These are phyloP conservation scores for Gorgonomyces haynaldii DNA, from an alignment of 192 early-diverging fungal genomes.

Conservation along the genomic window DNA sequence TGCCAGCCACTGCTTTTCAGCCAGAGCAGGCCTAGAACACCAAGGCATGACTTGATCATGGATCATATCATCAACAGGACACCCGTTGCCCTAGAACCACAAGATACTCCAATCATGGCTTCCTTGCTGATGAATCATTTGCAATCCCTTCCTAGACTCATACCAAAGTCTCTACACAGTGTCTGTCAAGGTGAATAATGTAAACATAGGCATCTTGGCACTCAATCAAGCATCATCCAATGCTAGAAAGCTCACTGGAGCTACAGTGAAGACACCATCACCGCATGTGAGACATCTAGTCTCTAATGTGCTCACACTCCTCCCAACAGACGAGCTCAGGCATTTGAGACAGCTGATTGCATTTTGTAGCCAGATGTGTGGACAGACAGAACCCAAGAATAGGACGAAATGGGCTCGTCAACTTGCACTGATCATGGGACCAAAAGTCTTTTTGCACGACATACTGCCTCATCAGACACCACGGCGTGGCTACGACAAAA, in stretches of 20 bases:
- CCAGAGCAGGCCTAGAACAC: too few species aligned
- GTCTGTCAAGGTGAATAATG: conserved; percentile 9
- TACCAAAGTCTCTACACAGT: conserved; percentile 12
- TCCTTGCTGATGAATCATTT: too few species aligned
- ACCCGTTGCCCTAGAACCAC: too few species aligned
- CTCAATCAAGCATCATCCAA: conserved; percentile 3
- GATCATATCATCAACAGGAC: too few species aligned
- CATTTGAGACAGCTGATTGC: conserved; percentile 2
- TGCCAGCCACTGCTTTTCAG: too few species aligned
- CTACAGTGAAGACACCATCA: conserved; percentile 1
- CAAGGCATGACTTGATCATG: too few species aligned
- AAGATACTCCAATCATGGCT: too few species aligned
- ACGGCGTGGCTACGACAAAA: background rate
- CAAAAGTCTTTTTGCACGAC: background rate
- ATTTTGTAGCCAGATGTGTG: conserved; percentile 2
- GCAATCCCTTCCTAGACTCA: conserved; percentile 37
- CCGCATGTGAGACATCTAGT: background rate
- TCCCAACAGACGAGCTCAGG: conserved; percentile 1
- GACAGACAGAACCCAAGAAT: background rate
- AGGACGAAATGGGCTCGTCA: conserved; percentile 6
- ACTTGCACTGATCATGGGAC: background rate
- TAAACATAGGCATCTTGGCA: conserved; percentile 5
- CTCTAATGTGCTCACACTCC: background rate
- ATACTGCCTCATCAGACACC: conserved; percentile 1
- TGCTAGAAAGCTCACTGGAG: background rate